A percentile compares a stretch with the other conserved stretches of the same genome.
phyloP scores from a whole-genome alignment of 139 green algal genomes.

The Chlamydomonas schloesseri region DNA sequence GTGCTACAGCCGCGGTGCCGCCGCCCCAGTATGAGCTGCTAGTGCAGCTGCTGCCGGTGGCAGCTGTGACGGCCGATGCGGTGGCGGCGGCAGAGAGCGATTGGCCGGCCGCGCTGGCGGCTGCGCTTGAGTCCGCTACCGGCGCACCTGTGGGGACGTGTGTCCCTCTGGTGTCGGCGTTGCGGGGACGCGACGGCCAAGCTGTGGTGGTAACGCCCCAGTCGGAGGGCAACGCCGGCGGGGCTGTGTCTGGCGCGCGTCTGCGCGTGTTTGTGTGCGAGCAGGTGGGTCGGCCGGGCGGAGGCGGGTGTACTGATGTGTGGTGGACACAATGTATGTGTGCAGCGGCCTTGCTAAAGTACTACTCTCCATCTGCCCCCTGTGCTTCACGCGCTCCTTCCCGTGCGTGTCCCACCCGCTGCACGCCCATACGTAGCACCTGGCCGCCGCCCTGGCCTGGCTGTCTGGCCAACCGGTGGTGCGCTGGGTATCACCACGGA shows the following conservation, averaged over 20 bases:
- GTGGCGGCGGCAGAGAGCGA: background rate
- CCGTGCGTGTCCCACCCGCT: no score
- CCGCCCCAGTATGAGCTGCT: background rate
- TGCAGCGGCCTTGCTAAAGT: no score
- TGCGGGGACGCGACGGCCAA: background rate
- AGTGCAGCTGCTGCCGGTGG: background rate
- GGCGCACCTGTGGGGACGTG: background rate
- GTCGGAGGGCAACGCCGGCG: background rate
- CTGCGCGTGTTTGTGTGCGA: conserved; percentile 8
- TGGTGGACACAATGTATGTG: no score
- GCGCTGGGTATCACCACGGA: background rate
- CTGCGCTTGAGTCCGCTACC: background rate
- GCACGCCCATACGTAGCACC: no score
- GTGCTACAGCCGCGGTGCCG: background rate
- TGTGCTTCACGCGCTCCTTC: no score
- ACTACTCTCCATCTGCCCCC: no score
- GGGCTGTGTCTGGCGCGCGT: background rate
- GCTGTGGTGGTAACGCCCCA: background rate
- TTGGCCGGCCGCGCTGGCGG: background rate
- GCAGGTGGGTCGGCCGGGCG: background rate
- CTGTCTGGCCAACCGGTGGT: background rate
- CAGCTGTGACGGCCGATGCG: background rate
- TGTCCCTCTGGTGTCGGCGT: background rate
- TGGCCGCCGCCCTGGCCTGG: background rate
- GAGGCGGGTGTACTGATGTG: no score